Evolutionary conservation across 2,329 filamentous ascomycete genomes (phyloP).

Genomic region (Colletotrichum australisinense): DNA sequence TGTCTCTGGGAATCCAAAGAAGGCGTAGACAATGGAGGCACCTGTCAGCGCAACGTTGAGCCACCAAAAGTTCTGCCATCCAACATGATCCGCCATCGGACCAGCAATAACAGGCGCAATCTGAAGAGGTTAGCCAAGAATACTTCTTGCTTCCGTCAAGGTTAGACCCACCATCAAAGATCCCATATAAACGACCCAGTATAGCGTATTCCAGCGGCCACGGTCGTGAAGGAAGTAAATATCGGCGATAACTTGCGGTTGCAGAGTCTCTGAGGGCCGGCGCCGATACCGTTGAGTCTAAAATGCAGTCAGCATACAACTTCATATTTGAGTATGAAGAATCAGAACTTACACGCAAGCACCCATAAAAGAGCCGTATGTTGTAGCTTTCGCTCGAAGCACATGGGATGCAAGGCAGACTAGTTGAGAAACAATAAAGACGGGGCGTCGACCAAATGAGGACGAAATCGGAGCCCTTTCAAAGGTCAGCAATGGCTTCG

Average conservation of each 20-base stretch:
- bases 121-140: neutral
- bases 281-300: neutral
- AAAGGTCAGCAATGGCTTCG: neutral
- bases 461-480: neutral
- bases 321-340: neutral
- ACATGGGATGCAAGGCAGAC: neutral
- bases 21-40: slow-evolving; percentile 59
- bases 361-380: neutral
- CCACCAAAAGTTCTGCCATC: slow-evolving; percentile 75
- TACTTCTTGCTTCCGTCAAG: no score
- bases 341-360: neutral
- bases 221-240: neutral
- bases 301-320: neutral
- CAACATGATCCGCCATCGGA: slow-evolving; percentile 67
- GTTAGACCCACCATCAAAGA: neutral
- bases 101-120: slow-evolving; percentile 69
- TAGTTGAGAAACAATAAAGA: neutral
- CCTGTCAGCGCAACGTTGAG: slow-evolving; percentile 68
- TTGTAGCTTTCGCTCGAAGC: neutral
- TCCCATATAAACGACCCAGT: neutral
- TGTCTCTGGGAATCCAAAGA: slow-evolving; percentile 52
- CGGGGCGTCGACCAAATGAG: neutral
- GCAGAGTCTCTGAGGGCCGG: neutral
- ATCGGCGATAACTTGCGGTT: neutral
- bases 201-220: neutral